phyloP scores from a whole-genome alignment of 306 rosid genomes.

The Luffa acutangula region DNA sequence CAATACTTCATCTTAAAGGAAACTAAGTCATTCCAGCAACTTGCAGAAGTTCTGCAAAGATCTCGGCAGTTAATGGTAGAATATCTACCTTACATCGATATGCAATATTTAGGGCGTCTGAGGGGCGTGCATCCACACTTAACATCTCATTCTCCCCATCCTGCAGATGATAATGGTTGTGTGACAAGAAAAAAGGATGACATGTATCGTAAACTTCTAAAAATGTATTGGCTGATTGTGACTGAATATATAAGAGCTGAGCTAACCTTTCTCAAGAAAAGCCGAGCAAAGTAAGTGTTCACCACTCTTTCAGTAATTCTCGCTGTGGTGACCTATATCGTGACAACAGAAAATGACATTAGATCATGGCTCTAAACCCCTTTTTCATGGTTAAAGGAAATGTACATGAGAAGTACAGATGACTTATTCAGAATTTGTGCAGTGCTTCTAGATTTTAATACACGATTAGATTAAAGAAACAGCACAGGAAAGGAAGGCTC shows the following conservation, averaged over 20 bases:
- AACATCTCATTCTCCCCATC: constrained; percentile 55
- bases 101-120: constrained; percentile 92
- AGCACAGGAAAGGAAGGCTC: not conserved
- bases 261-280: constrained; percentile 71
- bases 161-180: constrained; percentile 42
- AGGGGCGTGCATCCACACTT: constrained; percentile 87
- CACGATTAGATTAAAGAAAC: not conserved
- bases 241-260: constrained; percentile 3
- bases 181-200: not conserved
- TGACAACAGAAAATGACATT: not conserved
- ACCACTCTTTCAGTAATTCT: constrained; percentile 74
- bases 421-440: not conserved
- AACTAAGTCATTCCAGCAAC: not conserved
- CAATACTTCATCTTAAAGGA: not conserved
- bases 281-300: constrained; percentile 77
- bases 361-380: not conserved
- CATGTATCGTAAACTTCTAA: not conserved
- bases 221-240: not conserved
- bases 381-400: not conserved
- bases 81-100: constrained; percentile 66
- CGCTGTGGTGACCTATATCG: constrained; percentile 68
- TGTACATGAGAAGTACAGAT: not conserved
- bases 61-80: not conserved
- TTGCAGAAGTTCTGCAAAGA: not conserved
- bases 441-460: not conserved